phyloP scores from a whole-genome alignment of 2,329 filamentous ascomycete genomes.

The Plectosphaerella plurivora region DNA sequence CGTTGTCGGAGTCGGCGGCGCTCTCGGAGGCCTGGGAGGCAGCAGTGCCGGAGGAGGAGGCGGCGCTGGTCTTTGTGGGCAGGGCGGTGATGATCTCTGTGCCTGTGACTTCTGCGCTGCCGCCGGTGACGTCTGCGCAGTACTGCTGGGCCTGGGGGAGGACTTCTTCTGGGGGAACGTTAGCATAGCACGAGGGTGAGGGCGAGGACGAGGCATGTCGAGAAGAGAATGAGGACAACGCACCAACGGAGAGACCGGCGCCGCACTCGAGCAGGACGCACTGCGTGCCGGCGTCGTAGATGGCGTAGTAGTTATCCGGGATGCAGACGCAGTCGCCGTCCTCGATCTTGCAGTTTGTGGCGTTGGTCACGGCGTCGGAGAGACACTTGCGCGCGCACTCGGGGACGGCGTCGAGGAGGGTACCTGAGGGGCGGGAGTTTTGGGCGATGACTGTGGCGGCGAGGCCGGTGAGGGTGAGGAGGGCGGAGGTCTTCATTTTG shows the following conservation, averaged over 20 bases:
- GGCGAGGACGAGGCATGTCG: no score
- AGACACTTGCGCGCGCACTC: constrained; percentile 16
- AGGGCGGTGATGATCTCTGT: not conserved
- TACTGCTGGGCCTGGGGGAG: constrained; percentile 16
- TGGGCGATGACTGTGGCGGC: constrained; percentile 6
- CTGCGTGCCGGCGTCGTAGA: constrained; percentile 31
- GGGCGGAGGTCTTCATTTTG: constrained; percentile 10
- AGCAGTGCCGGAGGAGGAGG: not conserved
- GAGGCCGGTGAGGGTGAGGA: constrained; percentile 9
- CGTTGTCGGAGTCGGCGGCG: not conserved
- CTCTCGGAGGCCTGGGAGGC: constrained; percentile 1
- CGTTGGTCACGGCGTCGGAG: constrained; percentile 10
- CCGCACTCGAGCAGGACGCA: constrained; percentile 37
- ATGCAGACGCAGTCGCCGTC: constrained; percentile 17
- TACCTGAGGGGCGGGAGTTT: constrained; percentile 4
- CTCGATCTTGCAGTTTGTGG: constrained; percentile 13
- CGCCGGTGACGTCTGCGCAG: constrained; percentile 12
- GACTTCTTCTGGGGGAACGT: constrained; percentile 12
- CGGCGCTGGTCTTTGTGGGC: not conserved
- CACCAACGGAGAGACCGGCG: constrained; percentile 21
- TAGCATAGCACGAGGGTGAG: no score
- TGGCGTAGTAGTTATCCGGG: constrained; percentile 27
- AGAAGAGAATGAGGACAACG: not conserved
- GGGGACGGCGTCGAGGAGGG: constrained; percentile 15
- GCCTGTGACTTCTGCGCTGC: constrained; percentile 4